phyloP scores from a whole-genome alignment of 1,284 basidiomycete species.

The Fistulinella cinereoalba region DNA sequence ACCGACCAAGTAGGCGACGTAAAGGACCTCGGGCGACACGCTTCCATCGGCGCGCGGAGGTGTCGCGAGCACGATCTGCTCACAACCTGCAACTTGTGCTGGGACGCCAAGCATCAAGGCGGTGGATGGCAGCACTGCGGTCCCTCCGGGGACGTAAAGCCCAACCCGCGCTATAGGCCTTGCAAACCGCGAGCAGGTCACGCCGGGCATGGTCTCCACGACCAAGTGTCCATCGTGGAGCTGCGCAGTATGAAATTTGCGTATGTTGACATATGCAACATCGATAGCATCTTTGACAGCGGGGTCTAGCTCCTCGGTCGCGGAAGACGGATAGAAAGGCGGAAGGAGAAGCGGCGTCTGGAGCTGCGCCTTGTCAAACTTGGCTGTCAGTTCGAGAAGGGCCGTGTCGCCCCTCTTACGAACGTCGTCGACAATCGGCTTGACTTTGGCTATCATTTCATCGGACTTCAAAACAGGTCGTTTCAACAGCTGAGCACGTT shows the following conservation, averaged over 20 bases:
- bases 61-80: slow-evolving; percentile 90
- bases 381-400: slow-evolving; percentile 86
- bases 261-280: slow-evolving; percentile 89
- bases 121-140: slow-evolving; percentile 93
- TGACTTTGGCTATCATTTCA: slow-evolving; percentile 94
- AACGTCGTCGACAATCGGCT: slow-evolving; percentile 91
- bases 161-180: slow-evolving; percentile 94
- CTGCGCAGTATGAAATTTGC: slow-evolving; percentile 88
- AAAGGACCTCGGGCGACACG: slow-evolving; percentile 93
- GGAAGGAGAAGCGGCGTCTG: slow-evolving; percentile 61
- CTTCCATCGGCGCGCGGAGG: slow-evolving; percentile 90
- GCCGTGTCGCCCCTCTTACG: slow-evolving; percentile 84
- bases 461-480: slow-evolving; percentile 91
- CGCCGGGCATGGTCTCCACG: slow-evolving; percentile 98
- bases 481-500: slow-evolving; percentile 72
- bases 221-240: slow-evolving; percentile 67
- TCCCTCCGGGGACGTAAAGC: slow-evolving; percentile 96
- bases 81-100: slow-evolving; percentile 95
- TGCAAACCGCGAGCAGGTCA: slow-evolving; percentile 91
- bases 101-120: slow-evolving; percentile 98
- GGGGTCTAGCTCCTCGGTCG: slow-evolving; percentile 53
- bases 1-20: slow-evolving; percentile 86
- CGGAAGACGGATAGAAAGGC: slow-evolving; percentile 68
- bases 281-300: slow-evolving; percentile 84
- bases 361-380: slow-evolving; percentile 84